phyloP scores from a whole-genome alignment of 345 rosid genomes.

The Salix koriyanagi region DNA sequence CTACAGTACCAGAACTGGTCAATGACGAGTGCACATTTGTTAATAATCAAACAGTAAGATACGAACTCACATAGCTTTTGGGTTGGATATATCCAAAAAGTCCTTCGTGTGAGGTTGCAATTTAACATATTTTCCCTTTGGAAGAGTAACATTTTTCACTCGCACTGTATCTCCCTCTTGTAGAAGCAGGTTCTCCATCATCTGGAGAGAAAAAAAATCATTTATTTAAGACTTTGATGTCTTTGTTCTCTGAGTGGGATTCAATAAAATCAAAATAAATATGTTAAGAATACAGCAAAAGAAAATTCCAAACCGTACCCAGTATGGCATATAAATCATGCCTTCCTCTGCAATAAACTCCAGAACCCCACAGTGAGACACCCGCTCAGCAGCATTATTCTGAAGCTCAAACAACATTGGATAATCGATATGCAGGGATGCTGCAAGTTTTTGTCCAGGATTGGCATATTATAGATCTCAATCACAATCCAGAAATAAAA shows the following conservation, averaged over 20 bases:
- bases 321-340: conserved; percentile 98
- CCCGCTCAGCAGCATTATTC: conserved; percentile 70
- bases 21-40: too few species aligned
- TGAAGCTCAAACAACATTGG: conserved; percentile 96
- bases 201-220: conserved; percentile 39
- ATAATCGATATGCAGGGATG: conserved; percentile 93
- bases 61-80: conserved; percentile 86
- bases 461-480: conserved; percentile 15
- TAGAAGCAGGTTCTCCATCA: conserved; percentile 95
- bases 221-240: not conserved
- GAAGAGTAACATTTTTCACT: conserved; percentile 87
- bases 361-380: conserved; percentile 94
- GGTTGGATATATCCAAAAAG: conserved; percentile 92
- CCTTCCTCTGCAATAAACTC: conserved; percentile 99
- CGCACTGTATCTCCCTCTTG: conserved; percentile 92
- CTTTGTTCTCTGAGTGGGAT: conserved; percentile 4
- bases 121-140: conserved; percentile 92
- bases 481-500: not conserved
- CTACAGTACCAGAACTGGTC: too few species aligned
- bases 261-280: not conserved
- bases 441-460: conserved; percentile 36
- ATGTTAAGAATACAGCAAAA: not conserved
- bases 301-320: conserved; percentile 46
- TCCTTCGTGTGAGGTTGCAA: conserved; percentile 95
- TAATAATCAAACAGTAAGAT: not conserved